Conservation (phyloP, 2,329 filamentous ascomycete species). For the Diplodia scrobiculata region DNA sequence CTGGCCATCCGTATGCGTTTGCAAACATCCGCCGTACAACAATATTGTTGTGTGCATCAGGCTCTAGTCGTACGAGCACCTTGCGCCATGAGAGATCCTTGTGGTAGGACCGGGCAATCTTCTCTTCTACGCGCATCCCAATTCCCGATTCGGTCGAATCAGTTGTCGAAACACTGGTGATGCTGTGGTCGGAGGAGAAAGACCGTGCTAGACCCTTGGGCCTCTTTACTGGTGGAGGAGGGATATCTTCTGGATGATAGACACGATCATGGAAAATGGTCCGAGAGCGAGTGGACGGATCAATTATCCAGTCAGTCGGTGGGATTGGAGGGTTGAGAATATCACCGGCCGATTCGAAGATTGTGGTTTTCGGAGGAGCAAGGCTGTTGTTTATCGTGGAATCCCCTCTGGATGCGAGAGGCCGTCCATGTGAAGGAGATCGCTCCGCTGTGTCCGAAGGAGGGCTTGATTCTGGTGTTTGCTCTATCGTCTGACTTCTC, state of each 20-base stretch:
- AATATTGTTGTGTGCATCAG: slow-evolving; percentile 98
- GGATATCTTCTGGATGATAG: slow-evolving; percentile 92
- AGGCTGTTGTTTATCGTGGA: slow-evolving; percentile 54
- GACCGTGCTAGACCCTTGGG: slow-evolving; percentile 38
- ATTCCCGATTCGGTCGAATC: slow-evolving; percentile 42
- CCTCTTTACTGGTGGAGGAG: slow-evolving; percentile 66
- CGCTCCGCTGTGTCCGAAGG: background rate
- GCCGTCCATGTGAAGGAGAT: slow-evolving; percentile 1
- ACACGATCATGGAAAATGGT: slow-evolving; percentile 97
- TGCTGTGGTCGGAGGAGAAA: slow-evolving; percentile 46
- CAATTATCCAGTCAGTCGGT: slow-evolving; percentile 75
- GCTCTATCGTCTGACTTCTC: slow-evolving; percentile 72
- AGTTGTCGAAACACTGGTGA: slow-evolving; percentile 26
- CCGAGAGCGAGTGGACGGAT: slow-evolving; percentile 76
- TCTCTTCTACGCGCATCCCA: slow-evolving; percentile 90
- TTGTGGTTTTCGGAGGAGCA: slow-evolving; percentile 83
- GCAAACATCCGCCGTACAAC: slow-evolving; percentile 94
- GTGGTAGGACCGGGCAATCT: slow-evolving; percentile 95
- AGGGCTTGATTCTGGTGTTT: slow-evolving; percentile 37
- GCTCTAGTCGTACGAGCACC: slow-evolving; percentile 90
- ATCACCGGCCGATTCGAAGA: slow-evolving; percentile 94
- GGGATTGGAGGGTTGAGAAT: slow-evolving; percentile 88
- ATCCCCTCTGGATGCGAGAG: slow-evolving; percentile 34
- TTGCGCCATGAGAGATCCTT: slow-evolving; percentile 92
- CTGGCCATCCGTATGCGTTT: slow-evolving; percentile 97